These are phyloP conservation scores for Smittium mucronatum DNA, from an alignment of 371 early-diverging fungal species.

Conservation along the genomic window DNA sequence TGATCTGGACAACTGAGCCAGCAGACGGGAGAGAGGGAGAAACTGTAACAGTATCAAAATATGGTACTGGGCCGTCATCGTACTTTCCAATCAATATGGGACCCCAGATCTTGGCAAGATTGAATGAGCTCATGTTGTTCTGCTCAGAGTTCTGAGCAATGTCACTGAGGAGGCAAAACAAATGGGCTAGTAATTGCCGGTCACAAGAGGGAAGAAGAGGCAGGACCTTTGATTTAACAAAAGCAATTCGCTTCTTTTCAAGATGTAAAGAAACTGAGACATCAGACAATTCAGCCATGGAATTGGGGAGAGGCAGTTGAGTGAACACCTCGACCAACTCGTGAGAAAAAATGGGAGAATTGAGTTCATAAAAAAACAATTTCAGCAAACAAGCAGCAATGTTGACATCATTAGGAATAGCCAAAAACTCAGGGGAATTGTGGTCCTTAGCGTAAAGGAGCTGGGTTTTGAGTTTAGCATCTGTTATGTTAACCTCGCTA, in stretches of 20 bases:
- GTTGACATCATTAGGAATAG: constrained; percentile 54
- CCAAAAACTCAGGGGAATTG: constrained; percentile 26
- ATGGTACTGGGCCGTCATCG: background rate
- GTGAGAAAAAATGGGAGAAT: constrained; percentile 50
- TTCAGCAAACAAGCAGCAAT: constrained; percentile 76
- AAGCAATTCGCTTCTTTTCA: constrained; percentile 30
- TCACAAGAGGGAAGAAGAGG: constrained; percentile 34
- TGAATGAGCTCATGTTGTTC: constrained; percentile 73
- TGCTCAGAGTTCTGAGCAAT: constrained; percentile 44
- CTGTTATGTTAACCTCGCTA: constrained; percentile 38
- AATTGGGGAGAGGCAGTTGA: constrained; percentile 3
- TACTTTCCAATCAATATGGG: constrained; percentile 58
- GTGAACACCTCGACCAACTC: constrained; percentile 23
- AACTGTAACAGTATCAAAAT: background rate
- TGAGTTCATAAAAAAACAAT: constrained; percentile 70
- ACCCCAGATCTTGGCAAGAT: constrained; percentile 73
- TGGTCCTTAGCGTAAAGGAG: constrained; percentile 51
- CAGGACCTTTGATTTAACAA: constrained; percentile 36
- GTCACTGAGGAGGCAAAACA: constrained; percentile 52
- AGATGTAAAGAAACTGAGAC: constrained; percentile 17
- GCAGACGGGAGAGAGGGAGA: background rate
- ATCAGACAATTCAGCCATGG: background rate
- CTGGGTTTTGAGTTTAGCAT: constrained; percentile 21
- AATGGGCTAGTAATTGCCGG: constrained; percentile 43
- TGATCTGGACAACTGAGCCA: constrained; percentile 4